Evolutionary conservation across 345 rosid species (phyloP).

Genomic region (Erodium maritimum): DNA sequence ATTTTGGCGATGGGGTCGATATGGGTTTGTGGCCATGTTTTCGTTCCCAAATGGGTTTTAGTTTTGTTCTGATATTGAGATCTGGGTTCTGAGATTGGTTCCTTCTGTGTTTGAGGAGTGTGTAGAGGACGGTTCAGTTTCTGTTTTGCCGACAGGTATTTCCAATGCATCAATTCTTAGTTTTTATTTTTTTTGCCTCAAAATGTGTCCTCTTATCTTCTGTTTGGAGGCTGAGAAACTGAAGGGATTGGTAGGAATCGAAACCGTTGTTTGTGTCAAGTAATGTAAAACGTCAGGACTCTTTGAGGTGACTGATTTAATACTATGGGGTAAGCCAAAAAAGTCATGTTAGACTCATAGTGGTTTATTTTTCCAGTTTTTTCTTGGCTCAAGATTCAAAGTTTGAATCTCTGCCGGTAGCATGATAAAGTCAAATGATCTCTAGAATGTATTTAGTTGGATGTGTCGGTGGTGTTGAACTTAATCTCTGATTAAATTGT

Average conservation of each 20-base stretch:
- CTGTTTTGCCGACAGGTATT: background rate
- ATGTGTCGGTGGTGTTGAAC: background rate
- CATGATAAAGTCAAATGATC: conserved; percentile 5
- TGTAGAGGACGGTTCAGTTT: conserved; percentile 2
- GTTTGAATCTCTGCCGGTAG: conserved; percentile 10
- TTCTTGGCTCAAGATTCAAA: conserved; percentile 8
- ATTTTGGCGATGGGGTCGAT: conserved; percentile 18
- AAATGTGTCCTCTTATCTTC: background rate
- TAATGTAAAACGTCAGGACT: background rate
- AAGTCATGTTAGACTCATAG: too few species aligned
- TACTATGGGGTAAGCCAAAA: background rate
- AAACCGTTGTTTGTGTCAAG: background rate
- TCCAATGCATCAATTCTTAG: too few species aligned
- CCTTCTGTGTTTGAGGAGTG: background rate
- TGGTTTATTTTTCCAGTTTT: background rate
- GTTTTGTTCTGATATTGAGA: conserved; percentile 2
- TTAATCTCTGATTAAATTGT: too few species aligned
- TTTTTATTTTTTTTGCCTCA: background rate
- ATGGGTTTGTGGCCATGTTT: conserved; percentile 6
- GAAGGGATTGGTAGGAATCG: background rate
- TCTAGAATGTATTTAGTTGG: conserved; percentile 3
- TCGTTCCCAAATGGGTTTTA: conserved; percentile 9
- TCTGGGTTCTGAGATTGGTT: conserved; percentile 12
- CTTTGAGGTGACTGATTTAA: background rate
- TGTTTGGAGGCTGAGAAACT: background rate